These are phyloP conservation scores for Ustilago bromivora DNA, from an alignment of 1,284 basidiomycete species.

Conservation along the genomic window DNA sequence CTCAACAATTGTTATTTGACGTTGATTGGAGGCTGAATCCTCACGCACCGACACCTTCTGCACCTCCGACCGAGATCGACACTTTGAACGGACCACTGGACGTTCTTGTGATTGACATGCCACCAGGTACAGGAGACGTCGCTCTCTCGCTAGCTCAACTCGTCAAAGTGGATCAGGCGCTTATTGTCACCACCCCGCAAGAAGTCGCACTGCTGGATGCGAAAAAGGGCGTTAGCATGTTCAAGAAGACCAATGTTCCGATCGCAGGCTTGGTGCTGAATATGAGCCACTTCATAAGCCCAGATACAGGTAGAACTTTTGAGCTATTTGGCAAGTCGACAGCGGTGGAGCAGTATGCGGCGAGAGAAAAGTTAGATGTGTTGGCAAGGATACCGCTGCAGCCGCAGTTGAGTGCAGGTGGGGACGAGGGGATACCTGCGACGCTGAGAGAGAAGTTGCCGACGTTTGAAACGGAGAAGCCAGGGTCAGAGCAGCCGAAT, in stretches of 20 bases:
- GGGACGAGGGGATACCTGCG: constrained; percentile 78
- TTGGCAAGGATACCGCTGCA: constrained; percentile 89
- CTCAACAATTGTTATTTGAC: constrained; percentile 94
- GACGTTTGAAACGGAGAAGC: constrained; percentile 55
- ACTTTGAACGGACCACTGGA: constrained; percentile 74
- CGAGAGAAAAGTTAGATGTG: constrained; percentile 76
- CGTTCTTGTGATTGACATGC: constrained; percentile 93
- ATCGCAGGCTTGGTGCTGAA: constrained; percentile 90
- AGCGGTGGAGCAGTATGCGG: constrained; percentile 77
- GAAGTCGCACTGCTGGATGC: constrained; percentile 93
- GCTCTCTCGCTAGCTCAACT: constrained; percentile 92
- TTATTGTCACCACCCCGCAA: constrained; percentile 90
- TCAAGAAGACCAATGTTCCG: constrained; percentile 87
- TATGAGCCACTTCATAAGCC: constrained; percentile 88
- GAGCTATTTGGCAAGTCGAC: constrained; percentile 83
- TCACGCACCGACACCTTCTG: constrained; percentile 11
- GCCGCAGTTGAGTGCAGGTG: constrained; percentile 79
- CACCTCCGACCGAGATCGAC: constrained; percentile 6
- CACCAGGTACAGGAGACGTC: constrained; percentile 96
- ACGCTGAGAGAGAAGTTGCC: constrained; percentile 67
- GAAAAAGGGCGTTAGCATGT: constrained; percentile 92
- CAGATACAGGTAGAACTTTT: constrained; percentile 79
- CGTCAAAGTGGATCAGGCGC: constrained; percentile 72
- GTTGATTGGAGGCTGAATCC: constrained; percentile 81
- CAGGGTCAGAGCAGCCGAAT: constrained; percentile 23